Evolutionary conservation across 169 alveolate genomes (phyloP).

Genomic region (Plasmodium adleri): DNA sequence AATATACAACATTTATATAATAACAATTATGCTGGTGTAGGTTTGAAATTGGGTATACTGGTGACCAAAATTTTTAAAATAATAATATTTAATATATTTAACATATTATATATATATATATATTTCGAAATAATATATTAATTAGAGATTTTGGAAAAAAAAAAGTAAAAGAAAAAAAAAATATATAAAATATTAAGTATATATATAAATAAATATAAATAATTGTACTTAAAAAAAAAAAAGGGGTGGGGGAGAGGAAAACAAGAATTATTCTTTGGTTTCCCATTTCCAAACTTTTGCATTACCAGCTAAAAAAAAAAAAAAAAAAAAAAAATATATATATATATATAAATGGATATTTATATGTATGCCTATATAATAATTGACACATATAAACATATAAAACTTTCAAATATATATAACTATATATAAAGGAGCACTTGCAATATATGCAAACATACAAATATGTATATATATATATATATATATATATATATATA

Average conservation of each 20-base stretch:
- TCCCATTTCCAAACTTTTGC: constrained; percentile 74
- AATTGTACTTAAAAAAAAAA: constrained; percentile 36
- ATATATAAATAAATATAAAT: not conserved
- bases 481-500: not conserved
- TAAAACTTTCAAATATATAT: not conserved
- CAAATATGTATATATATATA: not conserved
- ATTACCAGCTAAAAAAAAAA: constrained; percentile 32
- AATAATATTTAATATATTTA: not conserved
- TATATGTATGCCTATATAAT: not conserved
- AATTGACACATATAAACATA: not conserved
- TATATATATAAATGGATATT: not conserved
- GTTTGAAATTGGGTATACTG: no score
- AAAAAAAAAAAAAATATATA: not conserved
- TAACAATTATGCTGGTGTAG: no score
- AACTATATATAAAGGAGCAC: not conserved
- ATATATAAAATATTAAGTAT: not conserved
- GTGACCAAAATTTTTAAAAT: not conserved
- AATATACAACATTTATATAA: no score
- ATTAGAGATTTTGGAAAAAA: constrained; percentile 18
- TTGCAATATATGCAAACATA: not conserved
- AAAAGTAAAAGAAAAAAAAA: not conserved
- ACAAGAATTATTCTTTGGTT: constrained; percentile 37
- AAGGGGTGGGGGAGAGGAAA: not conserved
- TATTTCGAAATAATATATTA: not conserved
- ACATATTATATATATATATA: no score